Percentiles rank a stretch among this genome's conserved stretches.
Conservation (phyloP, 768 basidiomycete genomes). For the Tulasnella sp. region DNA sequence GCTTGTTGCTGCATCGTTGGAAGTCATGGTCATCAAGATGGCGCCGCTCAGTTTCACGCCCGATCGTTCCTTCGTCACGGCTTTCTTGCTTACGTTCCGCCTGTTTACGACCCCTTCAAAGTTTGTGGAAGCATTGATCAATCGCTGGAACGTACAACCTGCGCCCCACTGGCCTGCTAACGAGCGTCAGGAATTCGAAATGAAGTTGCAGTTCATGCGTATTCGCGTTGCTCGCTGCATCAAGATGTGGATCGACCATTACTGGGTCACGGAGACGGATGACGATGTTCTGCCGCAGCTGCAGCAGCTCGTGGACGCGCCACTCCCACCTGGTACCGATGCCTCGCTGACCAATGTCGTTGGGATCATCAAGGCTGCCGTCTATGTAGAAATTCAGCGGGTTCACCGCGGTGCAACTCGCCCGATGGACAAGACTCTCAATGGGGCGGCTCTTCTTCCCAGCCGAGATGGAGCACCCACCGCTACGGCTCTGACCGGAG, state of each 20-base stretch:
- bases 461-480: conserved; percentile 44
- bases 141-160: conserved; percentile 74
- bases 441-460: conserved; percentile 18
- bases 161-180: conserved; percentile 53
- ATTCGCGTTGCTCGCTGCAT: conserved; percentile 88
- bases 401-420: background rate
- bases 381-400: conserved; percentile 12
- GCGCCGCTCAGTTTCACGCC: conserved; percentile 91
- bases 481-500: conserved; percentile 61
- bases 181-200: conserved; percentile 72
- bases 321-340: conserved; percentile 6
- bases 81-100: conserved; percentile 95
- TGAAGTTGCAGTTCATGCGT: conserved; percentile 82
- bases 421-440: conserved; percentile 18
- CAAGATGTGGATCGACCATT: conserved; percentile 88
- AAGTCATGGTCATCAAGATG: conserved; percentile 92
- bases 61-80: conserved; percentile 77
- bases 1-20: conserved; percentile 85
- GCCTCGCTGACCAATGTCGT: conserved; percentile 10
- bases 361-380: background rate
- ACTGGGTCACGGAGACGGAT: conserved; percentile 81
- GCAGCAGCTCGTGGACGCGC: conserved; percentile 21
- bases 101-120: conserved; percentile 77
- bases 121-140: conserved; percentile 71
- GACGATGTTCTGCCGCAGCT: conserved; percentile 49